Percentiles rank a stretch among this genome's conserved stretches.
These are phyloP conservation scores for Boletus rufocinnamomeus DNA, from an alignment of 768 basidiomycete genomes.

Conservation along the genomic window DNA sequence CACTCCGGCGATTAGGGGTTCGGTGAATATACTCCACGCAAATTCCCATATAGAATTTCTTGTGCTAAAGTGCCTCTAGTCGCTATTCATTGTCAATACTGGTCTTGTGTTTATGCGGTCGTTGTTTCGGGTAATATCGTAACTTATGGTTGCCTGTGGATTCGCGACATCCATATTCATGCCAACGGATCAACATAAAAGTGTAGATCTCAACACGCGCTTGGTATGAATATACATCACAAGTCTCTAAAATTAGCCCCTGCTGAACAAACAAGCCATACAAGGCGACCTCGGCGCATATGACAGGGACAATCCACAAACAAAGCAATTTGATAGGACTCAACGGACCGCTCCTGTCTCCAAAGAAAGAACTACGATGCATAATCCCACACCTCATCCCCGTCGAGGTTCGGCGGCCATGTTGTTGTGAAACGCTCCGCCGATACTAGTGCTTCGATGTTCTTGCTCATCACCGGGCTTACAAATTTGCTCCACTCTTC, in stretches of 20 bases:
- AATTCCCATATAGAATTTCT: conserved; percentile 37
- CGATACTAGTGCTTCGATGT: conserved; percentile 37
- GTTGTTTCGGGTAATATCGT: conserved; percentile 21
- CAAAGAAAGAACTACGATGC: conserved; percentile 16
- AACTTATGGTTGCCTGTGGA: conserved; percentile 20
- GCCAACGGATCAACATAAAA: conserved; percentile 29
- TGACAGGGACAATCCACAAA: conserved; percentile 19
- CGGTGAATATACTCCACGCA: conserved; percentile 23
- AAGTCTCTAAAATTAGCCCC: conserved; percentile 27
- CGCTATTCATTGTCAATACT: conserved; percentile 18
- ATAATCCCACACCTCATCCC: conserved; percentile 23
- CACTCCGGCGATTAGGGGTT: conserved; percentile 36
- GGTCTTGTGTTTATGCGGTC: conserved; percentile 21
- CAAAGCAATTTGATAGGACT: conserved; percentile 22
- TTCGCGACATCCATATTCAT: conserved; percentile 17
- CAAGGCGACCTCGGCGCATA: conserved; percentile 24
- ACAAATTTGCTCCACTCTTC: conserved; percentile 2
- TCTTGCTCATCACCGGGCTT: conserved; percentile 1
- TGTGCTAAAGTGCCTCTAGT: conserved; percentile 31
- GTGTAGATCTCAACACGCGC: conserved; percentile 31
- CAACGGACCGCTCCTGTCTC: conserved; percentile 14
- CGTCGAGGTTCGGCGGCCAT: conserved; percentile 31
- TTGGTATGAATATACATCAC: conserved; percentile 7
- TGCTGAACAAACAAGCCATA: conserved; percentile 18
- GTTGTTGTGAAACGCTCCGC: conserved; percentile 47